Evolutionary conservation across 2,329 filamentous ascomycete species (phyloP), one percentile per base, ranked within the genome.

Genomic region (Talaromyces sp.): DNA sequence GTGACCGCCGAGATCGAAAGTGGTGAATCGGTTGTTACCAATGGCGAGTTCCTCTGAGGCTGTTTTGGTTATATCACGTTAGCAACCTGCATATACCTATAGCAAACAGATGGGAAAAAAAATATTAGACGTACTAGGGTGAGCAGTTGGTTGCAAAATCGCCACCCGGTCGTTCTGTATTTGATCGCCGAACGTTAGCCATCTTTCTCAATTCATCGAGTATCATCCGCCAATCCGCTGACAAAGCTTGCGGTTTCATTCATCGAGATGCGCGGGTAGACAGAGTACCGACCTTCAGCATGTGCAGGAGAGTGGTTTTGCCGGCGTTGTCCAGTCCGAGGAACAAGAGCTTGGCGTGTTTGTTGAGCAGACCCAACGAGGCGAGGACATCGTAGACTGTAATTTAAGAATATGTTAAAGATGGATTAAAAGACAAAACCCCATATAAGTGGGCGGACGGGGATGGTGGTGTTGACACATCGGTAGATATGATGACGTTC

Each of bases 311-410:
- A 51, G 92, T 96, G 58, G 92, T 96, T 84, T 96, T 96, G 79
- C 92, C 92, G 56, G 92, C 92, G 80, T 96, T 96, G 77, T 96
- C 92, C 64, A 96, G 88, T 69, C 92, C 92, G 65, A 96, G 86
- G 81, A 96, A 96, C 61, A 96, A 85, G 62, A 96, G 85, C 85
- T 96, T 96, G 72, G 91, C 92, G 77, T 96, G 91, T 85, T 96
- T 96, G 86, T 96, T 96, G 67, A 93, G 83, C 72, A 96, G 84
- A 70, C 92, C 92, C 65, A 96, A 84, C 66, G 87, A 90, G 71
- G 92, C 90, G 71, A 96, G 86, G 70, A 95, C 81, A 81, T 96
- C 91, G 84, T 91, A 96, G 80, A 96, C 91, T 91, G 67, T 46
- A 3, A 3, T 12, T 75, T 71, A 62, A 52, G 10, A 10, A 17